Conservation (phyloP, 441 rosid genomes). For the Omphalea diandra region DNA sequence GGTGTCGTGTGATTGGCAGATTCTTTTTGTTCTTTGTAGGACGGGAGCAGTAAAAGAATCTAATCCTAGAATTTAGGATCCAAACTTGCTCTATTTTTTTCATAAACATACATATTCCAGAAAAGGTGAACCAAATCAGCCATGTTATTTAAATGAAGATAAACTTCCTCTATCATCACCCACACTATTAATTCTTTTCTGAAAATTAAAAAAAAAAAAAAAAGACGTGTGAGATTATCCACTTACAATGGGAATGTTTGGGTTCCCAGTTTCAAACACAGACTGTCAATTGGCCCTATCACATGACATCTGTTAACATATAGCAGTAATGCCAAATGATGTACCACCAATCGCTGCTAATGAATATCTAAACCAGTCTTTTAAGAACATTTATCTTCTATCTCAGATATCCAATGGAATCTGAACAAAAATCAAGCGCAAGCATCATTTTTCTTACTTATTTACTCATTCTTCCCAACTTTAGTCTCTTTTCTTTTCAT, state of each 20-base stretch:
- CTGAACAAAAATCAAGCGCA: slow-evolving; percentile 4
- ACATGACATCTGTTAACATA: background rate
- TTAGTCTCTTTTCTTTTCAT: background rate
- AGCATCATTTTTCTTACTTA: slow-evolving; percentile 21
- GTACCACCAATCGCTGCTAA: slow-evolving; percentile 14
- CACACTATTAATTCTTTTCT: slow-evolving; percentile 4
- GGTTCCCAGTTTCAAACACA: slow-evolving; percentile 27
- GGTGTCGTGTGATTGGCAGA: slow-evolving; percentile 64
- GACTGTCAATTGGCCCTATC: slow-evolving; percentile 29
- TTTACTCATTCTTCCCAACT: background rate
- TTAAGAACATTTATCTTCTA: slow-evolving; percentile 8
- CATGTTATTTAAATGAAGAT: slow-evolving; percentile 15
- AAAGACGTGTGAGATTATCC: slow-evolving; percentile 27
- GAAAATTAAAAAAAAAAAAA: slow-evolving; percentile 27
- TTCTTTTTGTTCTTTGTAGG: slow-evolving; percentile 75
- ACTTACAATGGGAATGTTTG: slow-evolving; percentile 35
- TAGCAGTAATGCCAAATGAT: slow-evolving; percentile 2
- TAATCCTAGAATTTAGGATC: slow-evolving; percentile 53
- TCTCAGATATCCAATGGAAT: slow-evolving; percentile 12
- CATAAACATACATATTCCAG: slow-evolving; percentile 16
- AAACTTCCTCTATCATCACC: slow-evolving; percentile 9
- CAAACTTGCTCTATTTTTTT: slow-evolving; percentile 9
- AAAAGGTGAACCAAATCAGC: slow-evolving; percentile 32
- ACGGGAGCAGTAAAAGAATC: slow-evolving; percentile 77
- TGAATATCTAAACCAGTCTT: slow-evolving; percentile 4